Percentiles rank a stretch among this genome's conserved stretches.
Evolutionary conservation across 306 rosid species (phyloP).

Genomic region (Senna tora): DNA sequence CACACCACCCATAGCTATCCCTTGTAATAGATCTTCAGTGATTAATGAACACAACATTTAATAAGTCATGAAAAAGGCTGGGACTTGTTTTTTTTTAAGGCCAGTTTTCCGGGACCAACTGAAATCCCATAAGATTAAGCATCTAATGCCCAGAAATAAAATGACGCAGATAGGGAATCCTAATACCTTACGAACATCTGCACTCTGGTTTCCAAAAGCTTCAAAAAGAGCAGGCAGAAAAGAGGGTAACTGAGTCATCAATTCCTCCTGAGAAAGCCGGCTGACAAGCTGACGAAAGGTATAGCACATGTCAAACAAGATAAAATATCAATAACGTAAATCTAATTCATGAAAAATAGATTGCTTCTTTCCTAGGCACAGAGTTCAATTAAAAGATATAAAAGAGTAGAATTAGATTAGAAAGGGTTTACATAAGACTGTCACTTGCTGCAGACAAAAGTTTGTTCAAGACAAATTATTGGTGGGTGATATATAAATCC

Average conservation of each 20-base stretch:
- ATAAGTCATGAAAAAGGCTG: neutral
- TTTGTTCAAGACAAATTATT: conserved; percentile 37
- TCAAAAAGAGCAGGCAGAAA: conserved; percentile 95
- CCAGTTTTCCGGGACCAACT: neutral
- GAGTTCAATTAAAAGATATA: too few relatives aligned
- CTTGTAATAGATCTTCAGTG: too few relatives aligned
- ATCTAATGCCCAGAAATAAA: conserved; percentile 21
- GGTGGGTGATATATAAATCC: too few relatives aligned
- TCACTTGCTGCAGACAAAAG: conserved; percentile 18
- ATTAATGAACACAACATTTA: neutral
- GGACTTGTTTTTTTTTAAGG: neutral
- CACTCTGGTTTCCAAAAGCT: conserved; percentile 97
- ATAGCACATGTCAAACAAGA: conserved; percentile 26
- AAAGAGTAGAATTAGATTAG: too few relatives aligned
- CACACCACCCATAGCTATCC: neutral
- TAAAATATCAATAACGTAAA: conserved; percentile 32
- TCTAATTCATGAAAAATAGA: conserved; percentile 25
- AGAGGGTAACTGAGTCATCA: conserved; percentile 85
- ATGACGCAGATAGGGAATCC: conserved; percentile 22
- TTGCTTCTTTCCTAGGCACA: neutral
- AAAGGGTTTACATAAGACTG: too few relatives aligned
- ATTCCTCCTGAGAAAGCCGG: conserved; percentile 82
- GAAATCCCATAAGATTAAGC: conserved; percentile 4
- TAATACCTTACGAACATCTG: conserved; percentile 96
- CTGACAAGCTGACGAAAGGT: conserved; percentile 75